Evolutionary conservation across 129 eudicot genomes (phyloP), one percentile per base, ranked within the genome.

Genomic region (Flaveria linearis): DNA sequence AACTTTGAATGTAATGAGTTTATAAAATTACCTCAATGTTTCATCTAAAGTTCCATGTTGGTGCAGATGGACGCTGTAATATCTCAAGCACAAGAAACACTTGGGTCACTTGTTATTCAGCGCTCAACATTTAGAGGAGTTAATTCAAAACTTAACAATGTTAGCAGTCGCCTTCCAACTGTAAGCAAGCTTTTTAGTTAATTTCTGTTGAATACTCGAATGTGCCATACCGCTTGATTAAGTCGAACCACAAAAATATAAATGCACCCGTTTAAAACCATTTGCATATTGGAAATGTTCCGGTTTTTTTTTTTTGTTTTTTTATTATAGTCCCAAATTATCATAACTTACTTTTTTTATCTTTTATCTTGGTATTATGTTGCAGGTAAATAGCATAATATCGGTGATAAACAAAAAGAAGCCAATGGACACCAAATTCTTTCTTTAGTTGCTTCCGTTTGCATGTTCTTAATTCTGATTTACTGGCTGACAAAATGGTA

Each of bases 31-130:
- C 12, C 22, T 69, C 36, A 26, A 3, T 69, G 58, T 36, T 73
- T 13, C 12, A 73, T 56, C 77, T 33, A 45, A 60, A 26, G 11
- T 53, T 30, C 16, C 9, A 50, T 72, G 39, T 18, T 76, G n/a
- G 64, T 86, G 81, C 77, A 94, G 98, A 82, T 89, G 93, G 98
- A 94, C 71, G 77, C 87, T 68, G 97, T 94, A 68, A 94, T 94
- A 81, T 87, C 96, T 45, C 98, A 94, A 80, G 98, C 97, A 50
- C 98, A 94, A 81, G 97, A 89, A 68, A 91, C 98, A 61, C 91
- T 91, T 3, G 87, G 89, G 51, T 66, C 93, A 20, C 98, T 94
- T n/a, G 84, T 88, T 53, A 84, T 84, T 87, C 97, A 94, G 42
- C 88, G 96, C 39, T 94, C 98, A 66, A 91, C 98, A 42, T 94